Evolutionary conservation across 768 basidiomycete genomes (phyloP), one percentile per base, ranked within the genome.

Genomic region (Paxillus involutus): DNA sequence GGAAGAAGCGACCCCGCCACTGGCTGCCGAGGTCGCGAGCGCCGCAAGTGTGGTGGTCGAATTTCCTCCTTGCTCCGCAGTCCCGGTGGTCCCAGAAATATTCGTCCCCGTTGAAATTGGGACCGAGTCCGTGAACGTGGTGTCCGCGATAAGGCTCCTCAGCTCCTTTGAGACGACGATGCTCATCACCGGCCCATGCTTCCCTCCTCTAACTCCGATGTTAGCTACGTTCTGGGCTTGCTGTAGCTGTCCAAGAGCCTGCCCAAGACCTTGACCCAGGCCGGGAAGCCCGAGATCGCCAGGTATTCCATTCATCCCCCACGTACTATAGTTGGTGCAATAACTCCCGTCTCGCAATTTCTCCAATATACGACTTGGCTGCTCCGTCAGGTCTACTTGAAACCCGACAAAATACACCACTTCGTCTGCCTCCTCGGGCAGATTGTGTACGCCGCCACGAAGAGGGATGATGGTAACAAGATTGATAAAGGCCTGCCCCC

Each of bases 401-500:
- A 99, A 98, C 1, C 97, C 97, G 47, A 99, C 87, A 63, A 91
- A 88, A 67, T 89, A 96, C 9, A 83, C 85, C 39, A 91, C 79
- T 43, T 95, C 88, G 50, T 84, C 82, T 36, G 78, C 78, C 59
- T 85, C 86, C 41, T 83, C 78, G 58, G 58, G 72, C 40, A 30
- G 59, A 64, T 67, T 78, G 71, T 52, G 59, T 53, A 62, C 75
- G 53, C 83, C 90, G 8, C 88, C 91, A 0, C 77, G 67, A 54
- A 98, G 80, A 16, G 97, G 96, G 36, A 98, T 89, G 63, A 98
- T 81, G 21, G 90, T 90, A 58, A 98, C 85, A 52, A 96, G 84
- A 66, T 98, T 99, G 72, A 91, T 84, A 71, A 98, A 98, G 1
- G 93, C 82, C 19, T 78, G 73, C 9, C 94, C 92, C 51, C 85